These are phyloP conservation scores for Vigna trinervia DNA, from an alignment of 306 rosid species.

Conservation along the genomic window DNA sequence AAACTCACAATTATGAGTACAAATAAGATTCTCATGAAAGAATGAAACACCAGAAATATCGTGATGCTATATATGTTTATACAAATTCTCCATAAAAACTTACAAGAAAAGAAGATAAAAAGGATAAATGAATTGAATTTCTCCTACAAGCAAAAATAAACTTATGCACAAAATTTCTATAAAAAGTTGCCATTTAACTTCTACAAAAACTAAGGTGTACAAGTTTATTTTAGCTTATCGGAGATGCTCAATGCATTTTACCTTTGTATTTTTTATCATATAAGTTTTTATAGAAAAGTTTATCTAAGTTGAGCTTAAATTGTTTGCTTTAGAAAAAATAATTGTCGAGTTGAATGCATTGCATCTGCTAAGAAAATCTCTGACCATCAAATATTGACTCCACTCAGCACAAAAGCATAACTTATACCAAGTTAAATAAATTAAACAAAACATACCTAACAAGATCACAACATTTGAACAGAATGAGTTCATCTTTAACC, in stretches of 20 bases:
- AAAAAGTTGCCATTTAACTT: too few species aligned
- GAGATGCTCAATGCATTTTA: too few species aligned
- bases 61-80: neutral
- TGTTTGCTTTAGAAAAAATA: neutral
- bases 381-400: conserved; percentile 10
- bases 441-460: neutral
- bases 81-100: neutral
- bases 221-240: too few species aligned
- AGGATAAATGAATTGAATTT: too few species aligned
- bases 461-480: conserved; percentile 23
- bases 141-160: too few species aligned
- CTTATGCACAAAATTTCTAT: too few species aligned
- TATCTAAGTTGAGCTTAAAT: too few species aligned
- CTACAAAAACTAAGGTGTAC: too few species aligned
- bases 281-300: too few species aligned
- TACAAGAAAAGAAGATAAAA: neutral
- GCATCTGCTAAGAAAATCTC: conserved; percentile 21
- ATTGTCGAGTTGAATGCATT: conserved; percentile 2
- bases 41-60: conserved; percentile 4
- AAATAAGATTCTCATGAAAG: neutral
- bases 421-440: conserved; percentile 2
- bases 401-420: conserved; percentile 15
- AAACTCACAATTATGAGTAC: neutral
- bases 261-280: too few species aligned
- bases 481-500: conserved; percentile 7